Conservation (phyloP, 257 asterid genomes). For the Gentiana macrophylla region DNA sequence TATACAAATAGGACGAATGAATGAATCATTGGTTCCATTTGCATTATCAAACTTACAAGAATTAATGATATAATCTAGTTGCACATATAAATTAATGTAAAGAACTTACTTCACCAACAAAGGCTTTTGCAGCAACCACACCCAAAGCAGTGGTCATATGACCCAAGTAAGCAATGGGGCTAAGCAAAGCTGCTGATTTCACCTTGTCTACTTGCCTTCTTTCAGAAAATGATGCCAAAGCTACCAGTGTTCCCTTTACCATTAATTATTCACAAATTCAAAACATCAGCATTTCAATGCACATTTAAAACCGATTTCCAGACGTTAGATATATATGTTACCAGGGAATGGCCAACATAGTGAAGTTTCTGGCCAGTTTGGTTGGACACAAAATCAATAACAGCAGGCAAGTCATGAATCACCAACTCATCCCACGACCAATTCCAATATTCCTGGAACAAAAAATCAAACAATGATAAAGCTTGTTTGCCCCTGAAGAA, state of each 20-base stretch:
- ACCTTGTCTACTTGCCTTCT: constrained; percentile 54
- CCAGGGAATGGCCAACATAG: constrained; percentile 41
- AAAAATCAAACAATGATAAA: not conserved
- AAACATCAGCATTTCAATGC: too few relatives aligned
- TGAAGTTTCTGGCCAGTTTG: constrained; percentile 28
- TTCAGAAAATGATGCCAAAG: constrained; percentile 54
- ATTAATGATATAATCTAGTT: too few relatives aligned
- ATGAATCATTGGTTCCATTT: not conserved
- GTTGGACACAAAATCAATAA: constrained; percentile 16
- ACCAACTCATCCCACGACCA: constrained; percentile 46
- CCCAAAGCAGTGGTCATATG: constrained; percentile 57
- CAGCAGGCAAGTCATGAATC: constrained; percentile 25
- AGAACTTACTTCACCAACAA: constrained; percentile 50
- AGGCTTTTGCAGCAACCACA: constrained; percentile 28
- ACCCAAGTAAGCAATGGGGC: constrained; percentile 64
- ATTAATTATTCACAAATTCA: not conserved
- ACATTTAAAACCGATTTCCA: too few relatives aligned
- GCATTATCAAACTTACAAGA: not conserved
- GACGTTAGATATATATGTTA: not conserved
- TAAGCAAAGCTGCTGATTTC: constrained; percentile 50
- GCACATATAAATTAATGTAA: too few relatives aligned
- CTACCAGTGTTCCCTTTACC: constrained; percentile 56
- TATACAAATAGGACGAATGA: not conserved
- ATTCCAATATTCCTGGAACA: constrained; percentile 15
- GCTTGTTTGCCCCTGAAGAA: too few relatives aligned